These are phyloP conservation scores for Rhodotorula paludigena DNA, from an alignment of 768 basidiomycete genomes.

Conservation along the genomic window DNA sequence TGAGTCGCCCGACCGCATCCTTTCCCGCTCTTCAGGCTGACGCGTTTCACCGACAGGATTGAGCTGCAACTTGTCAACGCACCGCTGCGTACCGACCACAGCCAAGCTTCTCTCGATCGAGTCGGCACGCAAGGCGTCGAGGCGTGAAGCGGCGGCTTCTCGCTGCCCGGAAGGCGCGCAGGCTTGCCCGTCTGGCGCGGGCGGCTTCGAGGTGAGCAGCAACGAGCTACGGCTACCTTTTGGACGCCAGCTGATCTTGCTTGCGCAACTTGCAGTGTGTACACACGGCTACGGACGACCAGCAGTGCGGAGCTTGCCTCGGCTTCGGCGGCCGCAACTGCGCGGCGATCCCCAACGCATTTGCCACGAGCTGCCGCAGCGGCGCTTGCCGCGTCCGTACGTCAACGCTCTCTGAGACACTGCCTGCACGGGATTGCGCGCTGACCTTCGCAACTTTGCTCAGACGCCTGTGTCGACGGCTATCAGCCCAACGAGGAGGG, in stretches of 20 bases:
- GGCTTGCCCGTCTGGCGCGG: constrained; percentile 19
- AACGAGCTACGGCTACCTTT: no score
- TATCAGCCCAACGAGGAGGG: constrained; percentile 9
- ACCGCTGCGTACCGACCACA: constrained; percentile 11
- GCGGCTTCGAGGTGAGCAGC: constrained; percentile 38
- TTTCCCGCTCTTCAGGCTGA: neutral
- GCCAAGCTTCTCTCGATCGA: constrained; percentile 5
- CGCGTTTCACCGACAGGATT: constrained; percentile 7
- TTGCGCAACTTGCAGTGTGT: constrained; percentile 30
- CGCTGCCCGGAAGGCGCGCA: constrained; percentile 21
- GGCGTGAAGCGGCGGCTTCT: constrained; percentile 13
- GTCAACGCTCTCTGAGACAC: neutral
- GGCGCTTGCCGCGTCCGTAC: constrained; percentile 24
- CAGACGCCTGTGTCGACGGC: constrained; percentile 21
- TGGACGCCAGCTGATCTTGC: no score
- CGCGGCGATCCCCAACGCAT: constrained; percentile 7
- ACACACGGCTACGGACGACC: constrained; percentile 9
- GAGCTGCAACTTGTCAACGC: constrained; percentile 23
- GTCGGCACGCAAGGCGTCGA: neutral
- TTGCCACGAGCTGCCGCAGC: constrained; percentile 25
- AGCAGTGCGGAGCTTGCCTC: constrained; percentile 29
- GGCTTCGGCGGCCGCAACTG: constrained; percentile 20
- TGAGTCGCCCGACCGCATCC: neutral
- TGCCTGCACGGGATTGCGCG: no score
- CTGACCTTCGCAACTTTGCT: neutral